Percentiles rank a stretch among this genome's conserved stretches.
phyloP scores from a whole-genome alignment of 2,329 filamentous ascomycete genomes.

The Colletotrichum falcatum region DNA sequence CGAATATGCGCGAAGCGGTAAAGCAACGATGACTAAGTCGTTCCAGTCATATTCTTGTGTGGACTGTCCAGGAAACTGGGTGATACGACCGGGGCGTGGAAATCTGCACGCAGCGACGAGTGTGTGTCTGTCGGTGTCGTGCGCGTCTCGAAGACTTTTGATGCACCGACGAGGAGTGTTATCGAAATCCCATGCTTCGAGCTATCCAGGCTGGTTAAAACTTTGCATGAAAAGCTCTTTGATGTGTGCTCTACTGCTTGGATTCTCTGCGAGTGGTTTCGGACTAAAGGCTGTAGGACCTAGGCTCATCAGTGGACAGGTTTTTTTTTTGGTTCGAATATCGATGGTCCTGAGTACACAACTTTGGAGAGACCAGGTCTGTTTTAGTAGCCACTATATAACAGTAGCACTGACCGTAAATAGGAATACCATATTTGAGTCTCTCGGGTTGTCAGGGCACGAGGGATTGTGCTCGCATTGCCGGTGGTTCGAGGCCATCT shows the following conservation, averaged over 20 bases:
- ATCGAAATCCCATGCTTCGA: neutral
- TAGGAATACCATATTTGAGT: neutral
- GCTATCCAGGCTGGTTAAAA: neutral
- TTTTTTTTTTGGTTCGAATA: too few relatives aligned
- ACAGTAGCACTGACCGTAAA: too few relatives aligned
- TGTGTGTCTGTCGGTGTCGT: neutral
- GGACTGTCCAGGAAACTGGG: neutral
- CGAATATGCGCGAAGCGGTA: neutral
- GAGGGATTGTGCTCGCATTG: neutral
- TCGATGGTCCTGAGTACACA: too few relatives aligned
- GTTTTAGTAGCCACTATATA: too few relatives aligned
- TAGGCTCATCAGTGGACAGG: neutral
- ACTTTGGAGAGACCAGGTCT: too few relatives aligned
- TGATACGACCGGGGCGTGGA: neutral
- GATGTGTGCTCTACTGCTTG: neutral
- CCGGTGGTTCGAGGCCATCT: neutral
- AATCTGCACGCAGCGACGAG: neutral
- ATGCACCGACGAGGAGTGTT: neutral
- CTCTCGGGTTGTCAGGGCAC: neutral
- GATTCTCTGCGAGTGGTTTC: neutral
- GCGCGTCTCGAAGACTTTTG: neutral
- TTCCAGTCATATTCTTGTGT: neutral
- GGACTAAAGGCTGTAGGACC: too few relatives aligned
- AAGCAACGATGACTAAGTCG: neutral
- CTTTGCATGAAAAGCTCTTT: too few relatives aligned